Evolutionary conservation across 2,329 filamentous ascomycete genomes (phyloP), one percentile per base, ranked within the genome.

Genomic region (Calonectria crousiana): DNA sequence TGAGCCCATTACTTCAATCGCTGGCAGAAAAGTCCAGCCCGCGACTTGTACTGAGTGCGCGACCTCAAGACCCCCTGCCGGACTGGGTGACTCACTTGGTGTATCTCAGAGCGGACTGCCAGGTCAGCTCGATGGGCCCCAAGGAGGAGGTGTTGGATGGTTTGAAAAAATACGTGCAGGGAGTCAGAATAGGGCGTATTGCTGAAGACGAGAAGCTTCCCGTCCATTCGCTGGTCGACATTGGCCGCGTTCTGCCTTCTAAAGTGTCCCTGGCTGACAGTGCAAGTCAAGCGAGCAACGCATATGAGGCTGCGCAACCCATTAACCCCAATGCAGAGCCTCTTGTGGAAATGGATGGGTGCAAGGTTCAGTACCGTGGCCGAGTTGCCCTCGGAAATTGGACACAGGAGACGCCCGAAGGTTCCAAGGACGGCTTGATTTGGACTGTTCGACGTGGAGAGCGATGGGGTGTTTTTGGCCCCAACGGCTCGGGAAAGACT

Each of bases 401-500:
- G 95, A 86, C 87, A 18, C 91, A 95, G 83, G 80, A 88, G n/a
- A 84, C 81, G 2, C 82, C 89, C 16, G 78, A 90, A 4, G 90
- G 90, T 0, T 79, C 86, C 60, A 77, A 85, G 23, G 83, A 90
- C 1, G 96, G 96, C 0, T 87, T 98, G 8, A 90, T 93, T 81
- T 98, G 97, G 95, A 94, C 90, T 0, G 93, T 98, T 30, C 91
- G 92, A 49, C 91, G 93, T 67, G 96, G 96, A 30, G 92, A 98
- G 82, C 92, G 96, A 75, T 98, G 95, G 94, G 96, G 95, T 4
- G 91, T 98, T 23, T 97, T 99, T 81, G 97, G 97, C 0, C 94
- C 96, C 38, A 98, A 99, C 79, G 97, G 94, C 16, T 98, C 95
- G 0, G 97, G 97, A 23, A 99, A 99, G 87, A 99, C 97, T 0